Evolutionary conservation across 78 protist species (phyloP).

Genomic region (Mantamonas sphyraenae): DNA sequence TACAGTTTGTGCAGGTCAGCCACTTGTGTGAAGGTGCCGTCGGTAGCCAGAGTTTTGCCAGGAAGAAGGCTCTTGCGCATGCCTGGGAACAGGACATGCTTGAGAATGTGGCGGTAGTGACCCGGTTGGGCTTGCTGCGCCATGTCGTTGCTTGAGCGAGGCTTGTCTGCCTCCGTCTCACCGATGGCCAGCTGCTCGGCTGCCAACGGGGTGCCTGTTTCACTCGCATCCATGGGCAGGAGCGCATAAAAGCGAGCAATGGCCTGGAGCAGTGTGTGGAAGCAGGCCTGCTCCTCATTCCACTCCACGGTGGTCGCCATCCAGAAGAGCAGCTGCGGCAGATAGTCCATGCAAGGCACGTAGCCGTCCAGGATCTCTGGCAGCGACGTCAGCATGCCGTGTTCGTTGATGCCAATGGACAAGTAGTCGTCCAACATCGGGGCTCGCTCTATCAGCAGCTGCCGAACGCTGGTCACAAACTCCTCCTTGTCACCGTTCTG

Average conservation of each 20-base stretch:
- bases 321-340: slow-evolving; percentile 1
- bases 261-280: neutral
- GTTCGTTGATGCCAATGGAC: neutral
- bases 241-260: slow-evolving; percentile 5
- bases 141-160: neutral
- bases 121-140: neutral
- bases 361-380: slow-evolving; percentile 7
- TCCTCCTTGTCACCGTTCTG: neutral
- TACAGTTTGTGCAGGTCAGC: slow-evolving; percentile 29
- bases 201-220: neutral
- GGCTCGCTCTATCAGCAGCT: neutral
- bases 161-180: neutral
- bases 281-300: slow-evolving; percentile 11
- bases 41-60: neutral
- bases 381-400: neutral
- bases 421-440: slow-evolving; percentile 24
- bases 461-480: neutral
- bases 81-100: slow-evolving; percentile 13
- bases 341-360: slow-evolving; percentile 6
- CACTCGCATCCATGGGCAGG: neutral
- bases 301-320: slow-evolving; percentile 14
- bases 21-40: slow-evolving; percentile 14
- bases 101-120: neutral
- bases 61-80: neutral
- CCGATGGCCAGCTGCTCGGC: neutral